Conservation (phyloP, 768 basidiomycete species). For the Leucosporidium yakuticum region DNA sequence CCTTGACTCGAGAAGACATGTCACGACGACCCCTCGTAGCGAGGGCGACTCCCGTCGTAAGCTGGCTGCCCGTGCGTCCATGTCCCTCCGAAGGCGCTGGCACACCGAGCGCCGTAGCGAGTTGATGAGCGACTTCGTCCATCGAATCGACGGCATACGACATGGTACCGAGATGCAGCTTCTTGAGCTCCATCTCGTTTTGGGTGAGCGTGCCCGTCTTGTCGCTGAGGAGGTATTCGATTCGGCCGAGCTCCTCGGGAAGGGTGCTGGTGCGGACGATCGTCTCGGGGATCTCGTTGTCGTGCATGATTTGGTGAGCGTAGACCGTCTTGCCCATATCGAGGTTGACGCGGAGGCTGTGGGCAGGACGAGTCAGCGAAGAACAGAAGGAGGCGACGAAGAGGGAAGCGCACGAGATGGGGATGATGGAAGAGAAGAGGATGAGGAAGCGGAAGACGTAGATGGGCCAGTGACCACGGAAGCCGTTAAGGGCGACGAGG, state of each 20-base stretch:
- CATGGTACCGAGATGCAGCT: conserved; percentile 97
- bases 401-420: conserved; percentile 71
- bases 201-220: conserved; percentile 98
- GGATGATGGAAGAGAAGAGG: conserved; percentile 96
- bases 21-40: conserved; percentile 81
- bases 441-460: conserved; percentile 96
- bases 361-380: background rate
- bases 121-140: conserved; percentile 93
- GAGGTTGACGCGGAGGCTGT: conserved; percentile 91
- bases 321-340: conserved; percentile 99
- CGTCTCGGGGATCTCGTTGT: conserved; percentile 84
- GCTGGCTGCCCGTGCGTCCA: conserved; percentile 34
- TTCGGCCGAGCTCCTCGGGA: conserved; percentile 90
- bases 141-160: conserved; percentile 96
- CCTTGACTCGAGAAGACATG: conserved; percentile 86
- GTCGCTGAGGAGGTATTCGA: conserved; percentile 92
- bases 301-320: conserved; percentile 88
- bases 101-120: conserved; percentile 76
- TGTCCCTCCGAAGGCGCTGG: conserved; percentile 48
- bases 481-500: conserved; percentile 91
- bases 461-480: conserved; percentile 90
- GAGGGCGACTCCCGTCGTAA: conserved; percentile 72
- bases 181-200: conserved; percentile 99
- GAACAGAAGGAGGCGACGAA: background rate
- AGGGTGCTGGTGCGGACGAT: conserved; percentile 97